These are phyloP conservation scores for Paramyrothecium sp. DNA, from an alignment of 2,329 filamentous ascomycete species.

Conservation along the genomic window DNA sequence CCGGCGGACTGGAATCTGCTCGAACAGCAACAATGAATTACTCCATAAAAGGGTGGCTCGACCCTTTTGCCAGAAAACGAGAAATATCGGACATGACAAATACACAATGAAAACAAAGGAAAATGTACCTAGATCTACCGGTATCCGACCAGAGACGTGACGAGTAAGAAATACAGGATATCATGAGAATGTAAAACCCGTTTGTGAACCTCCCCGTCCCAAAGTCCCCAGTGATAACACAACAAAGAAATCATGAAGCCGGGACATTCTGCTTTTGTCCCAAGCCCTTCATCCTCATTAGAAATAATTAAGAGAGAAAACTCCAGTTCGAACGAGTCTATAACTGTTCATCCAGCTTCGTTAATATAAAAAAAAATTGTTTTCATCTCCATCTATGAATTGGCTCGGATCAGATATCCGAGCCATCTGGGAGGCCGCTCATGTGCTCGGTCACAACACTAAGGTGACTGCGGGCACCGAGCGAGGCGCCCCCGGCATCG, in stretches of 20 bases:
- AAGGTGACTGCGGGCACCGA: constrained; percentile 35
- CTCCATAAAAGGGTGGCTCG: too few relatives aligned
- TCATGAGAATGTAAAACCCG: constrained; percentile 9
- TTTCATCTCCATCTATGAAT: constrained; percentile 4
- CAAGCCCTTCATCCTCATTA: neutral
- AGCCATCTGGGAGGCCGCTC: constrained; percentile 26
- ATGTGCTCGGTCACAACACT: constrained; percentile 34
- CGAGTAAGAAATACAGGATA: constrained; percentile 10
- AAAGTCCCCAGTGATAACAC: neutral
- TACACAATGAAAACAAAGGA: constrained; percentile 3
- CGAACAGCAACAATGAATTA: too few relatives aligned
- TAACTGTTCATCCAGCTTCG: constrained; percentile 1
- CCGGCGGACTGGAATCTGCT: too few relatives aligned
- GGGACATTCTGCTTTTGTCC: neutral
- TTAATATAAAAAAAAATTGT: constrained; percentile 12
- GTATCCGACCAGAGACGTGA: constrained; percentile 7
- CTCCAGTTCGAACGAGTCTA: neutral
- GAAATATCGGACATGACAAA: constrained; percentile 8
- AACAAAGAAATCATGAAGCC: neutral
- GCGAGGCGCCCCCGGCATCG: constrained; percentile 47
- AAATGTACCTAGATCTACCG: constrained; percentile 3
- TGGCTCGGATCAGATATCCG: constrained; percentile 14
- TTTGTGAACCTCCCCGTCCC: constrained; percentile 4
- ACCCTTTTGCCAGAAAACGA: too few relatives aligned
- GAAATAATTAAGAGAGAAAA: neutral